phyloP scores from a whole-genome alignment of 2,329 filamentous ascomycete species.

The Pseudogymnoascus destructans region DNA sequence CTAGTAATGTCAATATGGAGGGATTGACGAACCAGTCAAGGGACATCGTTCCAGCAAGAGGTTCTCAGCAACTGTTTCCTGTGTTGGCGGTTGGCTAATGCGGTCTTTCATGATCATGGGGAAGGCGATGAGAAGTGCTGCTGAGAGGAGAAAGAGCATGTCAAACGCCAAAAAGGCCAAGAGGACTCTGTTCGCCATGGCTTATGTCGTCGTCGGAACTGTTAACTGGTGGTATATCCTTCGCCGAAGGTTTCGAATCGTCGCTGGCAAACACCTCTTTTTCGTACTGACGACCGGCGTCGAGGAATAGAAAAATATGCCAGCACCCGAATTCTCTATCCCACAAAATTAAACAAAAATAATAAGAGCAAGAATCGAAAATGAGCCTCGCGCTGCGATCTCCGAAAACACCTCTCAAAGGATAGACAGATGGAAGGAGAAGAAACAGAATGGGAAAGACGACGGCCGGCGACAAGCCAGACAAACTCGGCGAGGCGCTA shows the following conservation, averaged over 20 bases:
- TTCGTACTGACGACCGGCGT: background rate
- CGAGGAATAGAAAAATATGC: background rate
- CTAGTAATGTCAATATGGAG: background rate
- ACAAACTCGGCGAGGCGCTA: background rate
- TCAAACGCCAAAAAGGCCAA: constrained; percentile 37
- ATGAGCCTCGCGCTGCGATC: constrained; percentile 4
- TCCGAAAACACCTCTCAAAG: background rate
- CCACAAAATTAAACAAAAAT: constrained; percentile 1
- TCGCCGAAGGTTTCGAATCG: background rate
- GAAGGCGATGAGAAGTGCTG: constrained; percentile 38
- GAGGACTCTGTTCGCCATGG: constrained; percentile 39
- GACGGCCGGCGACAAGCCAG: background rate
- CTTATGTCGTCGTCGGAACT: background rate
- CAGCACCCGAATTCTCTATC: background rate
- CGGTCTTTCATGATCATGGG: constrained; percentile 36
- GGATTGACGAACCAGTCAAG: constrained; percentile 34
- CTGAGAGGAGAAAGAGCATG: constrained; percentile 38
- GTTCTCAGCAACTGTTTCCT: constrained; percentile 37
- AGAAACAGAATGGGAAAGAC: background rate
- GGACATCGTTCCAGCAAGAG: constrained; percentile 40
- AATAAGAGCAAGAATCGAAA: background rate
- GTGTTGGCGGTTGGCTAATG: constrained; percentile 30
- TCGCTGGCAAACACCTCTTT: background rate
- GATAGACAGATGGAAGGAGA: background rate
- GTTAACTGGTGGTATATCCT: background rate